Base-by-base conservation (phyloP, 495 filamentous ascomycete genomes). In the Talaromyces ruber region DNA sequence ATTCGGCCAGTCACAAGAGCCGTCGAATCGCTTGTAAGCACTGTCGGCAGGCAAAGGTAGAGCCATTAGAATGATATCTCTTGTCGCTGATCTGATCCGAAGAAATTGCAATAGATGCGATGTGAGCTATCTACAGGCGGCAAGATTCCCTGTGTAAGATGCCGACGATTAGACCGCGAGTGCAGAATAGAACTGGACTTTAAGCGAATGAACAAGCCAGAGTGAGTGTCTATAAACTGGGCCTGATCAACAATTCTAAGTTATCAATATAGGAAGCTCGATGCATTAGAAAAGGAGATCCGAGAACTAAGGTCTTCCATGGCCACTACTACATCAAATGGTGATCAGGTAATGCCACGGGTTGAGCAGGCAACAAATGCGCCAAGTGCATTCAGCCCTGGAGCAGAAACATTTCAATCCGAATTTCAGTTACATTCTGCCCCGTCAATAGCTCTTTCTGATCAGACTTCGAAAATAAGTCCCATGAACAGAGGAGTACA, bases 31-130 rank as follows among this genome's bases (percentile, higher is more conserved):
- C 64, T 2, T 65, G 64, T 32, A 37, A 59, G 24, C 58, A 58
- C 50, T 66, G 64, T 53, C 60, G 64, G 45, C 64, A 66, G 28
- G 64, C 64, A 12, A 66, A 66, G 62, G 64, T 66, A 52, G 9
- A 11, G 6, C 47, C 3, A 59, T 39, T 25, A 21, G n/a, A 4
- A 11, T 7, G 8, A 43, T 16, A 9, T 54, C 8, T 28, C 7
- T 6, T 32, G 26, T 45, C 25, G 22, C 16, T 26, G 5, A 24
- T 57, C 18, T 59, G 54, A 52, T 29, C 12, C 5, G 14, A 32
- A 18, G 21, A n/a, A 21, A 29, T 37, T 59, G 21, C 47, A 52
- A 22, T 14, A 66, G 64, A 63, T 66, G 34, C 64, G 64, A 9
- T 66, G 64, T 59, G 64, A 66, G 29, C 32, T 63, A 29, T 62